Percentiles rank a stretch among this genome's conserved stretches.
Conservation (phyloP, 805 yeast species). For the Komagataella kurtzmanii region DNA sequence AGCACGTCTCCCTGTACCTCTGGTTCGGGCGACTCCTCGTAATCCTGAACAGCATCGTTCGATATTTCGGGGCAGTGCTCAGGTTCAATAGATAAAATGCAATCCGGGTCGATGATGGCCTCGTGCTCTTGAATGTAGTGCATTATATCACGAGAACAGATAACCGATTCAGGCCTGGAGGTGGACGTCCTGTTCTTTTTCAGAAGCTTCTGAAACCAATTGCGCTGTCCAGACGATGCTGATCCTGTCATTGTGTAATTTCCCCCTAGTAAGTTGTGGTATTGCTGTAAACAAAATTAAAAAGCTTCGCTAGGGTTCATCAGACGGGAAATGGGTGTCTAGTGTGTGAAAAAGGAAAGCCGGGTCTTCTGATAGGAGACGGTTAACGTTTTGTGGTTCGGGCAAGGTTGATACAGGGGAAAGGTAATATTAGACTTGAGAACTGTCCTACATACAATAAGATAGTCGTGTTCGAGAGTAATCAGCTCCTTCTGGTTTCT, state of each 20-base stretch:
- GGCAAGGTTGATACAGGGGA: background rate
- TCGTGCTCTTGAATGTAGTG: background rate
- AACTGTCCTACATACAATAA: background rate
- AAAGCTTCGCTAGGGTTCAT: background rate
- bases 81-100: background rate
- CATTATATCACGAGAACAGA: background rate
- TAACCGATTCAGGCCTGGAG: background rate
- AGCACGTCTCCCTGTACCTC: conserved; percentile 3
- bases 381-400: background rate
- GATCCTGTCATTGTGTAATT: background rate
- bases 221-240: background rate
- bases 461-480: background rate
- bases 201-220: background rate
- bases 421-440: background rate
- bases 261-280: background rate
- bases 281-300: background rate
- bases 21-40: background rate
- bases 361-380: background rate
- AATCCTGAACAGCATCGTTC: background rate
- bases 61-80: background rate
- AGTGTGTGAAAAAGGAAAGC: background rate
- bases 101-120: background rate
- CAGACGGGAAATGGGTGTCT: background rate
- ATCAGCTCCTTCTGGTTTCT: background rate
- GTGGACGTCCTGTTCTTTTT: background rate